Evolutionary conservation across 2,329 filamentous ascomycete genomes (phyloP).

Genomic region (Hypoxylon sp.): DNA sequence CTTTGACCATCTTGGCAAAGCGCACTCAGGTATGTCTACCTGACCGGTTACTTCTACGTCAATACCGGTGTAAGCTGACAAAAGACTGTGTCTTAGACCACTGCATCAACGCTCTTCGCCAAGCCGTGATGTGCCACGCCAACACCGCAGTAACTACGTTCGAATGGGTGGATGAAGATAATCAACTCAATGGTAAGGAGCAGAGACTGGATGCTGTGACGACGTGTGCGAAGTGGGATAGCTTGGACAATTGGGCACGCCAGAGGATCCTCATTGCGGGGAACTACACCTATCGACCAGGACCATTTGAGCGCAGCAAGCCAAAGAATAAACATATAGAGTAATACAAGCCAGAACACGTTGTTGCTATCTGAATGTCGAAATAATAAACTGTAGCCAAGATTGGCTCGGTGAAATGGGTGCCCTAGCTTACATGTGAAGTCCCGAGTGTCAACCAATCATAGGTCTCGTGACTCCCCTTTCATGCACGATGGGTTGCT

Average conservation of each 20-base stretch:
- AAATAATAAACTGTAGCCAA: background rate
- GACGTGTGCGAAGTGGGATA: slow-evolving; percentile 40
- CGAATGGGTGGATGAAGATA: slow-evolving; percentile 33
- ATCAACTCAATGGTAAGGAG: slow-evolving; percentile 17
- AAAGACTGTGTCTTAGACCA: slow-evolving; percentile 30
- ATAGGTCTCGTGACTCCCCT: background rate
- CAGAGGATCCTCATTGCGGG: slow-evolving; percentile 34
- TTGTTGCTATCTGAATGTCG: slow-evolving; percentile 6
- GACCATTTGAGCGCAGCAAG: slow-evolving; percentile 27
- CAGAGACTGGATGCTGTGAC: slow-evolving; percentile 23
- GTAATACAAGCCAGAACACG: slow-evolving; percentile 7
- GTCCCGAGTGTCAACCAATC: slow-evolving; percentile 11
- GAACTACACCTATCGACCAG: slow-evolving; percentile 40
- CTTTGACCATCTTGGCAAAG: slow-evolving; percentile 24
- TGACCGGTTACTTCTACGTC: background rate
- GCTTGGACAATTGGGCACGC: slow-evolving; percentile 37
- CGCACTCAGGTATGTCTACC: slow-evolving; percentile 32
- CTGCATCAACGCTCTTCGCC: slow-evolving; percentile 41
- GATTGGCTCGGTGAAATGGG: slow-evolving; percentile 16
- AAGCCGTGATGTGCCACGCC: slow-evolving; percentile 42
- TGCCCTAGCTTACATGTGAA: slow-evolving; percentile 11
- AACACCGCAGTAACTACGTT: slow-evolving; percentile 33
- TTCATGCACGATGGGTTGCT: background rate
- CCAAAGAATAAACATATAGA: slow-evolving; percentile 16
- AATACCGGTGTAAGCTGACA: background rate